phyloP scores from a whole-genome alignment of 805 yeast genomes.

The Debaryomyces tyrocola region DNA sequence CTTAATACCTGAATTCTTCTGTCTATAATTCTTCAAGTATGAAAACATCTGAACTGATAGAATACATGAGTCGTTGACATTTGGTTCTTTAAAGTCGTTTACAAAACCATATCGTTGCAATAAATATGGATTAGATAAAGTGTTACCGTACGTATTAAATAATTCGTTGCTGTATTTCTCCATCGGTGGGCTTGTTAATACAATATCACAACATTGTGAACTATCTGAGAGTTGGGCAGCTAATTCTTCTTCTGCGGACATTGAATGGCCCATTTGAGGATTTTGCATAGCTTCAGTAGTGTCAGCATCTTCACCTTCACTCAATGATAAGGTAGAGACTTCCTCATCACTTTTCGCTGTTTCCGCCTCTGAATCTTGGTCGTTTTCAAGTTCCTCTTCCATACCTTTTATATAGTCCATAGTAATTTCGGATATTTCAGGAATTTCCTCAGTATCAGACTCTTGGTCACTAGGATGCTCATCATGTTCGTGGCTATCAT shows the following conservation, averaged over 20 bases:
- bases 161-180: conserved; percentile 54
- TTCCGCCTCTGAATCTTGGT: conserved; percentile 11
- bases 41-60: conserved; percentile 51
- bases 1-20: conserved; percentile 23
- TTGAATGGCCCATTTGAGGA: not conserved
- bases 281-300: conserved; percentile 7
- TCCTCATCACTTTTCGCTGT: conserved; percentile 17
- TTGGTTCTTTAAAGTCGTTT: conserved; percentile 46
- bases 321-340: conserved; percentile 15
- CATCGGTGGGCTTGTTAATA: conserved; percentile 43
- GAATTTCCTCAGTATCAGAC: conserved; percentile 13
- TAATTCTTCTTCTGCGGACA: conserved; percentile 13
- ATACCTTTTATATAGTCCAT: conserved; percentile 21
- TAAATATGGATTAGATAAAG: conserved; percentile 61
- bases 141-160: conserved; percentile 79
- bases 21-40: conserved; percentile 24
- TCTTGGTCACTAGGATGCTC: conserved; percentile 15
- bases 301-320: conserved; percentile 9
- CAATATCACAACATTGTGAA: conserved; percentile 69
- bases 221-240: conserved; percentile 35
- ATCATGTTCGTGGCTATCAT: conserved; percentile 10
- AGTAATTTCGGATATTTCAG: conserved; percentile 7
- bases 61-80: conserved; percentile 53
- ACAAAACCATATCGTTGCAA: conserved; percentile 81
- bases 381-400: conserved; percentile 16